Evolutionary conservation across 352 stramenopile genomes (phyloP), one percentile per base, ranked within the genome.

Genomic region (Phytophthora aleatoria): DNA sequence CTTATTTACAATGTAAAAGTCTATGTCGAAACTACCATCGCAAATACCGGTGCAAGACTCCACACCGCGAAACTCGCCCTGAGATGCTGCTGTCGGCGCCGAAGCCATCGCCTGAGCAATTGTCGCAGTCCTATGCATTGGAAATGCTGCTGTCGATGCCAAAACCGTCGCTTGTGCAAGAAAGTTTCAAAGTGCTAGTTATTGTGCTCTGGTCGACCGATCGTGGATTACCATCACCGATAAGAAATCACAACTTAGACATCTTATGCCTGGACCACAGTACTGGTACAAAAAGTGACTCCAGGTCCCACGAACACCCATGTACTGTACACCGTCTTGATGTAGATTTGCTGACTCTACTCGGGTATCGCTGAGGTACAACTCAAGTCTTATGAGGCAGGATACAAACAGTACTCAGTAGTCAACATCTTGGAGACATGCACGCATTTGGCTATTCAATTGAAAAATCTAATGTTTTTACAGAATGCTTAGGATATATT

Each of bases 401-500:
- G 3, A 36, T 9, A 27, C 50, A 56, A 20, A 56, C 8, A 47
- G 50, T 56, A 36, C 8, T 0, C 33, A 10, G 35, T 15, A 20
- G 20, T 36, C 10, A 26, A 56, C 10, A 12, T 45, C 10, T 35
- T 55, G 9, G 10, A 33, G 11, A 10, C 9, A 33, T 44, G 10
- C 12, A 20, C 20, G 20, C 20, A 20, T 20, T 20, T 20, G 20
- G 20, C 20, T 0, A 47, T 35, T 33, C 35, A 47, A 7, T 47
- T 35, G 31, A 36, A 44, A 55, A 47, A 33, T 35, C 50, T 47
- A 56, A 33, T 56, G 50, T 20, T 56, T 56, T 44, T 33, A 27
- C 15, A 56, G 33, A 56, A 56, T 3, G 12, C 16, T 35, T 56
- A 27, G 33, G 38, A 56, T 12, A 35, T 36, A 6, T 15, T 44